Evolutionary conservation across 768 basidiomycete genomes (phyloP).

Genomic region (Leucogyrophana mollusca): DNA sequence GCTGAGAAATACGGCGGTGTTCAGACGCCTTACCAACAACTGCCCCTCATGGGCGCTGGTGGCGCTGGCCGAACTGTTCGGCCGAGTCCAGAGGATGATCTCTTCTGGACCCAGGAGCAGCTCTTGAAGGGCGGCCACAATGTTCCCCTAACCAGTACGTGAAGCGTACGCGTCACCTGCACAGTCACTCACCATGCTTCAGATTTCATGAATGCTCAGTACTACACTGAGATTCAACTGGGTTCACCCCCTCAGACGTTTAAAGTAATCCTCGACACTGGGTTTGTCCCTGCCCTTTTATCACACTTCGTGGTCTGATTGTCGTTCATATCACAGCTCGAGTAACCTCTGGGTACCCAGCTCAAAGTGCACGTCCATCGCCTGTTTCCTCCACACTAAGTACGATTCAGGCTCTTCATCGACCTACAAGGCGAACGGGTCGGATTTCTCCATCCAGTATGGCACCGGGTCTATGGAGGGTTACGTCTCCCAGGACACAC

Average conservation of each 20-base stretch:
- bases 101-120: conserved; percentile 82
- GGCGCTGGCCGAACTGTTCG: conserved; percentile 65
- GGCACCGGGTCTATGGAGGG: conserved; percentile 98
- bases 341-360: conserved; percentile 96
- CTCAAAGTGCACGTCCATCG: conserved; percentile 76
- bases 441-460: conserved; percentile 87
- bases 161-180: not conserved
- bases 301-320: not conserved
- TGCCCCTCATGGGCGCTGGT: conserved; percentile 73
- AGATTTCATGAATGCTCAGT: conserved; percentile 99
- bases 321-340: conserved; percentile 46
- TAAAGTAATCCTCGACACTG: conserved; percentile 95
- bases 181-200: conserved; percentile 9
- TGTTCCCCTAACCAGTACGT: conserved; percentile 88
- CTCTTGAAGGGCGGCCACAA: conserved; percentile 70
- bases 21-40: conserved; percentile 39
- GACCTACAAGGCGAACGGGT: conserved; percentile 87
- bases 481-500: conserved; percentile 81
- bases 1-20: conserved; percentile 88
- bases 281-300: conserved; percentile 38
- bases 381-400: conserved; percentile 92
- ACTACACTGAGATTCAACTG: conserved; percentile 83
- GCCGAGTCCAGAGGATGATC: conserved; percentile 49
- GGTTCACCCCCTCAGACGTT: conserved; percentile 86
- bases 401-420: conserved; percentile 81